Percentiles rank a stretch among this genome's conserved stretches.
Evolutionary conservation across 1,284 basidiomycete genomes (phyloP).

Genomic region (Papiliotrema fonsecae): DNA sequence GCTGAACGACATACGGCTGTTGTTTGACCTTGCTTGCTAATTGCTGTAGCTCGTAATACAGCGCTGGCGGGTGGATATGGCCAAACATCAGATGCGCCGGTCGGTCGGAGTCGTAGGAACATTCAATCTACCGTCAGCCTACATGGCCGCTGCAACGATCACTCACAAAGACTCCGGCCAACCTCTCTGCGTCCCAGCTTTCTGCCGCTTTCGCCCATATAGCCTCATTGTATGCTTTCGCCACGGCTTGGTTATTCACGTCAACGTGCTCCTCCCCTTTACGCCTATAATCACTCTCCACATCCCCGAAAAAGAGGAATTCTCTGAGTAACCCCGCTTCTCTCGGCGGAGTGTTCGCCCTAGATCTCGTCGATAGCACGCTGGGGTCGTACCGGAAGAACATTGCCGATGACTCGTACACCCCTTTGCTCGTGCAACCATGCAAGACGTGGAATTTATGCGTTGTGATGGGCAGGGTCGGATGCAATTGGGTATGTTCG

Average conservation of each 20-base stretch:
- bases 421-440: conserved; percentile 38
- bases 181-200: conserved; percentile 25
- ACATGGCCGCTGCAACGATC: background rate
- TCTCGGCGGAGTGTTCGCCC: background rate
- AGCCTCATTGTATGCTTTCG: conserved; percentile 19
- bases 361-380: conserved; percentile 1
- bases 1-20: background rate
- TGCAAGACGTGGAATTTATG: conserved; percentile 39
- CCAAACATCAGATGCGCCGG: conserved; percentile 42
- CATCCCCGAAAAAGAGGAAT: conserved; percentile 47
- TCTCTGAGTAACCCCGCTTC: conserved; percentile 10
- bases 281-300: conserved; percentile 29
- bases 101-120: conserved; percentile 43
- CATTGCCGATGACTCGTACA: conserved; percentile 42
- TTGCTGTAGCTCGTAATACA: conserved; percentile 37
- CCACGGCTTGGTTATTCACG: conserved; percentile 8
- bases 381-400: conserved; percentile 39
- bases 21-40: conserved; percentile 24
- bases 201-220: conserved; percentile 43
- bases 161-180: conserved; percentile 45
- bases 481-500: conserved; percentile 24
- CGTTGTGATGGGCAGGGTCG: conserved; percentile 31
- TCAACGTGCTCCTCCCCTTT: conserved; percentile 19
- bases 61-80: conserved; percentile 38
- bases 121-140: conserved; percentile 42